Base-by-base conservation (phyloP, 2,329 filamentous ascomycete species). In the Talaromyces sp. region DNA sequence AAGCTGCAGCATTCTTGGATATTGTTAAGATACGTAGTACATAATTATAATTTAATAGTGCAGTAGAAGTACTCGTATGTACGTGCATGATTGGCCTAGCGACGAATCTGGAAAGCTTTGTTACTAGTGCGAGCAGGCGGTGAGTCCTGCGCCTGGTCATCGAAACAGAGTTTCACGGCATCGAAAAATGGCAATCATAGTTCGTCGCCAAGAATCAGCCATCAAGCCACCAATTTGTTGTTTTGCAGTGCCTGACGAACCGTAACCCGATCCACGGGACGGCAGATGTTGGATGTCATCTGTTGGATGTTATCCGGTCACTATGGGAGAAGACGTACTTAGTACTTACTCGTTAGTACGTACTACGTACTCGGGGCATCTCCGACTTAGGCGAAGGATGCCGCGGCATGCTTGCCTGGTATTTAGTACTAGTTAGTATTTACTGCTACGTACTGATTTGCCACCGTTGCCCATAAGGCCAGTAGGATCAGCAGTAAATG, bases 401-500 rank as follows among this genome's bases (percentile, higher is more conserved):
- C 41, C 41, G 9, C 43, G 19, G 43, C 11, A 46, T 46, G 43
- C 43, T 21, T 19, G 43, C 43, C 21, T 21, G 43, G 43, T 29
- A 52, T 52, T n/a, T n/a, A n/a, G n/a, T n/a, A n/a, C n/a, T n/a
- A n/a, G n/a, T n/a, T n/a, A n/a, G n/a, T n/a, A n/a, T n/a, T n/a
- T n/a, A n/a, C n/a, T n/a, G n/a, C n/a, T n/a, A n/a, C n/a, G n/a
- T n/a, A n/a, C n/a, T n/a, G n/a, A n/a, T n/a, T 52, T 52, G 48
- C 48, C 48, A 52, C 48, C 3, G 43, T 2, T 11, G 55, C 27
- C 27, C 27, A 41, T 27, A 58, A 48, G 58, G 21, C 19, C 46
- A 26, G 48, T 26, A 31, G 38, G 54, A 57, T 58, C 57, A 54
- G 53, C 57, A 56, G 55, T 62, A 62, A 62, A 62, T 62, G 60